These are phyloP conservation scores for Chrysanthemum lavandulifolium DNA, from an alignment of 129 eudicot species.

Conservation along the genomic window DNA sequence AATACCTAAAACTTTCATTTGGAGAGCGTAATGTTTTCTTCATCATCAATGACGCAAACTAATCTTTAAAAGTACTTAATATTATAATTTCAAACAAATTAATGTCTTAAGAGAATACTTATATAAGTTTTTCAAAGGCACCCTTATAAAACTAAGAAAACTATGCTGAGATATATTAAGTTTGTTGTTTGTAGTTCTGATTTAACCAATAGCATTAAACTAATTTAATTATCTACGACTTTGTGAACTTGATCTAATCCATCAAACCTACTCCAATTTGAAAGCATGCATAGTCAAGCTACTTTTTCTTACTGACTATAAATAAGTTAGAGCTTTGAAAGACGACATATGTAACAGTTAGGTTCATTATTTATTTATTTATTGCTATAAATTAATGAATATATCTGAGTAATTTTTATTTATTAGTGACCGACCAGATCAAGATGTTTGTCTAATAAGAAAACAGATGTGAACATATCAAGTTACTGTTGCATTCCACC, in stretches of 20 bases:
- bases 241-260: conserved; percentile 1
- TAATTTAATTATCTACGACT: background rate
- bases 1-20: background rate
- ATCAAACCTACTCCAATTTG: background rate
- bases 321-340: background rate
- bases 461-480: too few species aligned
- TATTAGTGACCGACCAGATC: too few species aligned
- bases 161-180: background rate
- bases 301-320: background rate
- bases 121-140: background rate
- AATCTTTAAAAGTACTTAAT: background rate
- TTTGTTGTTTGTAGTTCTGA: background rate
- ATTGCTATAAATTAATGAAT: too few species aligned
- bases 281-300: background rate
- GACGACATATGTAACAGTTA: too few species aligned
- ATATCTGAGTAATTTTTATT: too few species aligned
- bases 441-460: too few species aligned
- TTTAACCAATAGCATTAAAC: background rate
- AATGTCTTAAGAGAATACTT: background rate
- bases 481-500: too few species aligned
- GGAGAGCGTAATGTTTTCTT: background rate
- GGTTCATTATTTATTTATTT: too few species aligned
- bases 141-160: background rate
- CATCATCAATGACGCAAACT: conserved; percentile 3
- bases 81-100: background rate